Evolutionary conservation across 169 alveolate genomes (phyloP).

Genomic region (Plasmodium yoelii): DNA sequence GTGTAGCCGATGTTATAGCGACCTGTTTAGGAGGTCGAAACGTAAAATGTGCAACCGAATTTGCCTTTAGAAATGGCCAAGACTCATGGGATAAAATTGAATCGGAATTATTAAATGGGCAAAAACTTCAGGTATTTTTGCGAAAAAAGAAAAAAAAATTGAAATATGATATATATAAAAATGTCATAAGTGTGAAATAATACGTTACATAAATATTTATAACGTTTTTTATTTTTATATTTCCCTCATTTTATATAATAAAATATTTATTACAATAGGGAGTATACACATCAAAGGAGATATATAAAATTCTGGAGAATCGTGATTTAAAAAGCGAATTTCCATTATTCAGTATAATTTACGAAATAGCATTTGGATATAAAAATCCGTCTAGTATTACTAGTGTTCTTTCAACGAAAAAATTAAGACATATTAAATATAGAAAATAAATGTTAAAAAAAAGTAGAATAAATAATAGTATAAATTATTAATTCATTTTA

Average conservation of each 20-base stretch:
- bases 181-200: neutral
- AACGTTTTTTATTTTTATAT: neutral
- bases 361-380: constrained; percentile 54
- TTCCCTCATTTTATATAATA: neutral
- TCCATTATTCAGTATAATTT: constrained; percentile 51
- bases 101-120: constrained; percentile 91
- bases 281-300: constrained; percentile 44
- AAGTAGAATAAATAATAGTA: constrained; percentile 1
- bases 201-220: neutral
- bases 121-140: constrained; percentile 88
- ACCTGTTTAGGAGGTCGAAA: constrained; percentile 94
- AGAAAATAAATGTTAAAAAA: constrained; percentile 6
- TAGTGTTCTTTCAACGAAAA: constrained; percentile 71
- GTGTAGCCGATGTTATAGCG: constrained; percentile 94
- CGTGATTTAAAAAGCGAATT: constrained; percentile 49
- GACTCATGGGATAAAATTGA: constrained; percentile 92
- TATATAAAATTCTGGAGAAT: constrained; percentile 39
- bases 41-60: constrained; percentile 93
- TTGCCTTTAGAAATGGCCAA: constrained; percentile 87
- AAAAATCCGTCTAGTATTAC: constrained; percentile 49
- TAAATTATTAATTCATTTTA: neutral
- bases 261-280: constrained; percentile 24
- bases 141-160: neutral
- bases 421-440: constrained; percentile 59
- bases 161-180: neutral